Conservation (phyloP, 495 filamentous ascomycete genomes). For the Neurospora intermedia region DNA sequence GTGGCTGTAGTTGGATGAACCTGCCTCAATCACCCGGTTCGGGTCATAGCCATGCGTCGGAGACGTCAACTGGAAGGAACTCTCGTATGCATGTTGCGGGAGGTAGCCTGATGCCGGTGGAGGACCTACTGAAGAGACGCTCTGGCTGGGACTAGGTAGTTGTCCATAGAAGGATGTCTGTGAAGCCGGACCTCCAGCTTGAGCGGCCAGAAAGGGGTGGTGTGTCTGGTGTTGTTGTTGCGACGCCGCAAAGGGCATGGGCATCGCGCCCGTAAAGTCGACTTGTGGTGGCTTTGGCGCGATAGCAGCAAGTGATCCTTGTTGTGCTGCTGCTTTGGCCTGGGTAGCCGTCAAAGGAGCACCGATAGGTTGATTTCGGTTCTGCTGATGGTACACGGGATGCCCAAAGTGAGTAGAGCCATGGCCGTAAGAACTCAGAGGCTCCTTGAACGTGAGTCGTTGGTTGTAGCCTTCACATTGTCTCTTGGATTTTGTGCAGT, state of each 20-base stretch:
- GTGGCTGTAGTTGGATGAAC: not conserved
- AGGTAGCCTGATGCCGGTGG: not conserved
- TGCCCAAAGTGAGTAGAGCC: constrained; percentile 14
- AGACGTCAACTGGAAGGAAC: not conserved
- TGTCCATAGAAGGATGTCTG: not conserved
- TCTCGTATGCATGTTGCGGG: not conserved
- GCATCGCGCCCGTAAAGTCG: constrained; percentile 19
- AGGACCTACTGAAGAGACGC: not conserved
- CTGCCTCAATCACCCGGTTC: not conserved
- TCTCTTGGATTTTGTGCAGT: constrained; percentile 92
- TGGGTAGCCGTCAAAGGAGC: constrained; percentile 17
- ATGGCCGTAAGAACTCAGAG: constrained; percentile 47
- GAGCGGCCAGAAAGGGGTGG: not conserved
- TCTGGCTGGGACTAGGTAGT: not conserved
- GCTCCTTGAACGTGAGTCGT: constrained; percentile 85
- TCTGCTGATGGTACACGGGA: constrained; percentile 15
- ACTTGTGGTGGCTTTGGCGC: constrained; percentile 25
- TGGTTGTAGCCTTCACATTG: constrained; percentile 93
- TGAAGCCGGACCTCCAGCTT: not conserved
- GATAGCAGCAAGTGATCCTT: constrained; percentile 20
- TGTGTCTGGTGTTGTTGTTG: constrained; percentile 2
- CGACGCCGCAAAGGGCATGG: constrained; percentile 3
- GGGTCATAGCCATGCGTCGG: not conserved
- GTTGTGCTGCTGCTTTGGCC: constrained; percentile 9
- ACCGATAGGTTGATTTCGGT: constrained; percentile 10